Conservation (phyloP, 2,329 filamentous ascomycete species). For the Botrytis deweyae region DNA sequence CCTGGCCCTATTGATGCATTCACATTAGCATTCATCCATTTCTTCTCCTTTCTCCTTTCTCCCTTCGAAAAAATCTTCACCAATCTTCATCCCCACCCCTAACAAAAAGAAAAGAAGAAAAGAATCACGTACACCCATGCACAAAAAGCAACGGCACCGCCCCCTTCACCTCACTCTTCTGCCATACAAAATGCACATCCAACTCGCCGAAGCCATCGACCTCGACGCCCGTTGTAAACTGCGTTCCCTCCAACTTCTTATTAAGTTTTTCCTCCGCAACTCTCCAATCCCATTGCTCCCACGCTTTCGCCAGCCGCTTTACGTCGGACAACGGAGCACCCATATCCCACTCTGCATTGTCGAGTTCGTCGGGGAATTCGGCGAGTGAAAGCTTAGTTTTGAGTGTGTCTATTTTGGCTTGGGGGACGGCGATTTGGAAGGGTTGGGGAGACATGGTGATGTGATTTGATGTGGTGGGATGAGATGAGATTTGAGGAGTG, state of each 20-base stretch:
- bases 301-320: constrained; percentile 56
- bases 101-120: neutral
- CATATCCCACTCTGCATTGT: constrained; percentile 53
- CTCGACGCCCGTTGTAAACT: constrained; percentile 54
- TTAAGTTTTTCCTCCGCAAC: constrained; percentile 59
- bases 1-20: constrained; percentile 24
- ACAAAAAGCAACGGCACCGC: constrained; percentile 61
- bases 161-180: constrained; percentile 48
- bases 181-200: constrained; percentile 64
- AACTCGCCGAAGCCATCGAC: constrained; percentile 59
- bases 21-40: neutral
- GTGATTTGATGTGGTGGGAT: neutral
- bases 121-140: constrained; percentile 51
- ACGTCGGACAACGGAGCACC: constrained; percentile 60
- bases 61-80: neutral
- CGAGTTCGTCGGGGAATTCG: constrained; percentile 57
- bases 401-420: constrained; percentile 52
- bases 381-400: constrained; percentile 54
- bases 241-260: constrained; percentile 44
- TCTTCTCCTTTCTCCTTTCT: neutral
- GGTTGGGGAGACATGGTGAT: constrained; percentile 35
- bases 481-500: neutral
- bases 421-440: constrained; percentile 52
- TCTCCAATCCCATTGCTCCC: constrained; percentile 63
- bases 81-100: neutral